phyloP scores from a whole-genome alignment of 345 rosid genomes.

The Capsella bursapastoris region DNA sequence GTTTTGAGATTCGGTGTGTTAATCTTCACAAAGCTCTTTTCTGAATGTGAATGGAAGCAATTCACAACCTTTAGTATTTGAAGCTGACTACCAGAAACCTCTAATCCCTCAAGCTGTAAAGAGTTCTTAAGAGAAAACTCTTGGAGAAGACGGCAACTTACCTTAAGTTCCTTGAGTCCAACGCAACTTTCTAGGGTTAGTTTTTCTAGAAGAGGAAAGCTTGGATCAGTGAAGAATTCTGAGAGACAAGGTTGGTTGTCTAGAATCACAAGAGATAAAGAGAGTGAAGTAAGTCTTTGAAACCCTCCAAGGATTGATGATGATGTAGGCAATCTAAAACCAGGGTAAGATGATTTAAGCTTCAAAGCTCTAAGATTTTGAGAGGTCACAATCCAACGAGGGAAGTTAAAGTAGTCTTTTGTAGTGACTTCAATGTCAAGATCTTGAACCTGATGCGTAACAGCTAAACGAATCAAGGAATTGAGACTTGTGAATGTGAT shows the following conservation, averaged over 20 bases:
- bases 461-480: conserved; percentile 69
- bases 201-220: conserved; percentile 63
- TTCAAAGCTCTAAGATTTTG: conserved; percentile 57
- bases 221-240: conserved; percentile 69
- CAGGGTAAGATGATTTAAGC: conserved; percentile 64
- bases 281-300: conserved; percentile 54
- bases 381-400: conserved; percentile 62
- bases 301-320: conserved; percentile 62
- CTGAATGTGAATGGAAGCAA: conserved; percentile 58
- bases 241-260: conserved; percentile 56
- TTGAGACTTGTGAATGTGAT: conserved; percentile 68
- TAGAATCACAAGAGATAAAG: conserved; percentile 58
- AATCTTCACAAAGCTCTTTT: conserved; percentile 59
- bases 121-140: conserved; percentile 62
- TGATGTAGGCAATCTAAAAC: conserved; percentile 72
- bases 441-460: conserved; percentile 65
- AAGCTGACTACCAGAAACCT: conserved; percentile 52
- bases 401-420: conserved; percentile 75
- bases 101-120: conserved; percentile 56
- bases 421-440: conserved; percentile 83
- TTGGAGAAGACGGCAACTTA: conserved; percentile 61
- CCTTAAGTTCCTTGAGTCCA: conserved; percentile 62
- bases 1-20: conserved; percentile 51
- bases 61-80: conserved; percentile 57
- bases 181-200: conserved; percentile 58